Percentiles rank a stretch among this genome's conserved stretches.
These are phyloP conservation scores for Didymella pomorum DNA, from an alignment of 2,329 filamentous ascomycete species.

Conservation along the genomic window DNA sequence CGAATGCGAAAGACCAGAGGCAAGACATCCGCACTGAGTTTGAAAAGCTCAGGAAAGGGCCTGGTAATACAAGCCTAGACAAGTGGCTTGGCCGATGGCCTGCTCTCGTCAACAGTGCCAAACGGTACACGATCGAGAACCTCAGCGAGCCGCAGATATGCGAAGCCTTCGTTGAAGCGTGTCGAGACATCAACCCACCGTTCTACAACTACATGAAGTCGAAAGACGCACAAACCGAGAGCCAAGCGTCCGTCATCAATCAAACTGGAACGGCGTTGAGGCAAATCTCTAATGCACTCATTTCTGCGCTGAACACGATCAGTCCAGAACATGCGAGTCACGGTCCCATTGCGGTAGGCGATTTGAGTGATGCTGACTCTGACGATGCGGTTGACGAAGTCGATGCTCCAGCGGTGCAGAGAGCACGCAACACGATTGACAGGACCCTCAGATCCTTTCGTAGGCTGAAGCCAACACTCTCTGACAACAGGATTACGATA, in stretches of 20 bases:
- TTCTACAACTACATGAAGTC: background rate
- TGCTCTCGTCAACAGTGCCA: background rate
- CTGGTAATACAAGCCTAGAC: no score
- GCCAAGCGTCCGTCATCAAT: background rate
- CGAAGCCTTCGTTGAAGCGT: no score
- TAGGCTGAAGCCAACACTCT: no score
- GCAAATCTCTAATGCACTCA: no score
- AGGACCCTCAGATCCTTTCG: no score
- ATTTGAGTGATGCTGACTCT: no score
- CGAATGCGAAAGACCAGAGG: background rate
- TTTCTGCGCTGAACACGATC: background rate
- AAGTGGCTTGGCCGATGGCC: background rate
- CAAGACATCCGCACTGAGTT: background rate
- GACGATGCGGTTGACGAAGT: no score
- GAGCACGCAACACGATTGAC: no score
- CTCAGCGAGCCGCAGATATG: background rate
- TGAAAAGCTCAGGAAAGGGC: no score
- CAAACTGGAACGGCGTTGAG: no score
- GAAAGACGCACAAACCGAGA: background rate
- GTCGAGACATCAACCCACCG: background rate
- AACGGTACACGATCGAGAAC: background rate
- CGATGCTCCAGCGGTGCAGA: no score
- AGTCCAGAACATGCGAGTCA: background rate
- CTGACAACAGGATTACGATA: no score
- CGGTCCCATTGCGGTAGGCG: background rate